Evolutionary conservation across 208 protist genomes (phyloP).

Genomic region (Histomonas meleagridis): DNA sequence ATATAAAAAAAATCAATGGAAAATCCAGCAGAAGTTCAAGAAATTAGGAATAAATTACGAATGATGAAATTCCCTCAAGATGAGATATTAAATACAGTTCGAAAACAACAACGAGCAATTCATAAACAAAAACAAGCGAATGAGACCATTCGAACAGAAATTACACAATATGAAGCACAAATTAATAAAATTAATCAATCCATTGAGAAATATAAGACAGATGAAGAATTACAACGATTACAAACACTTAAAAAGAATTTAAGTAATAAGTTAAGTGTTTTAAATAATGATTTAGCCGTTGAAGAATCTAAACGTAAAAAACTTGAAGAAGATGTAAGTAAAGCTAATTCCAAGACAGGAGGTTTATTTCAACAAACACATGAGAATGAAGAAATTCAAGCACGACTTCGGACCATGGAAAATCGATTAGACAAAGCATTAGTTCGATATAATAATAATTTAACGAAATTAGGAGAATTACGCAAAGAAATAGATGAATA

Average conservation of each 20-base stretch:
- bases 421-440: background rate
- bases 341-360: background rate
- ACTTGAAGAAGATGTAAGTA: background rate
- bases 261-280: background rate
- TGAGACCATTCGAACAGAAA: slow-evolving; percentile 32
- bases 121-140: slow-evolving; percentile 26
- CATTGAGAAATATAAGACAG: background rate
- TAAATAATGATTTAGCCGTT: background rate
- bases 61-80: slow-evolving; percentile 37
- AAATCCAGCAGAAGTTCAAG: slow-evolving; percentile 21
- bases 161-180: background rate
- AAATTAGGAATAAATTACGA: too few species aligned
- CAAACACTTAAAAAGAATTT: background rate
- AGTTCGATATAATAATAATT: background rate
- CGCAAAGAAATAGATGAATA: background rate
- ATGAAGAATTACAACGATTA: background rate
- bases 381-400: background rate
- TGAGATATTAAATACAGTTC: slow-evolving; percentile 9
- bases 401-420: background rate
- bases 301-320: background rate
- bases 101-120: background rate
- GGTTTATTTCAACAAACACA: background rate
- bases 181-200: background rate
- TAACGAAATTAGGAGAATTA: background rate
- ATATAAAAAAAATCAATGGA: too few species aligned